Evolutionary conservation across 1,284 basidiomycete species (phyloP).

Genomic region (Sporisorium reilianum): DNA sequence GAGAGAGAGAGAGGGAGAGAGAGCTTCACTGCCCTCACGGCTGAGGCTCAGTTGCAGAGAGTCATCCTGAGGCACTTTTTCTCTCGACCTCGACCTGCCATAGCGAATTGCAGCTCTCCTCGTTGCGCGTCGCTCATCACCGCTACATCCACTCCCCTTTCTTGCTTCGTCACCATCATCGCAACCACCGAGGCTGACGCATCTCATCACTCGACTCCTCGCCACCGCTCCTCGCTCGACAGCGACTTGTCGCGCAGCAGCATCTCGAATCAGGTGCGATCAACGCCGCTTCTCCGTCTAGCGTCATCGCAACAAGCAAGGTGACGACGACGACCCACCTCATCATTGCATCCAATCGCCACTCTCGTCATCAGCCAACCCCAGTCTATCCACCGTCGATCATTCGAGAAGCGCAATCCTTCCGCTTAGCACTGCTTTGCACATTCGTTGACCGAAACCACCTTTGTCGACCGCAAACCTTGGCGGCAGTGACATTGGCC

Average conservation of each 20-base stretch:
- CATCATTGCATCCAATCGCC: neutral
- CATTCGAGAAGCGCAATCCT: neutral
- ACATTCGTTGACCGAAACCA: neutral
- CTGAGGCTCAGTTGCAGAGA: slow-evolving; percentile 9
- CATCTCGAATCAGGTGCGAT: neutral
- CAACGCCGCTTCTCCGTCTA: neutral
- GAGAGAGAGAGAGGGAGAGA: no score
- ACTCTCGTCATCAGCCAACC: no score
- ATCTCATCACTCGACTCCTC: neutral
- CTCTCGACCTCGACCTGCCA: neutral
- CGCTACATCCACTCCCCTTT: neutral
- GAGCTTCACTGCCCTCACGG: no score
- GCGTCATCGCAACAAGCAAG: neutral
- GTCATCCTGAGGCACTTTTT: no score
- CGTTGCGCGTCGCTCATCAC: slow-evolving; percentile 1
- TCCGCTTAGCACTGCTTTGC: neutral
- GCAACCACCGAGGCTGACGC: neutral
- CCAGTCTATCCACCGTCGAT: neutral
- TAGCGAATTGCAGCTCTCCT: neutral
- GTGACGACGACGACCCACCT: neutral
- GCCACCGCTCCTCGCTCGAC: neutral
- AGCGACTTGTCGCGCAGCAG: neutral
- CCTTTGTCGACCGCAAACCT: neutral
- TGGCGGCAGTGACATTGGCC: neutral
- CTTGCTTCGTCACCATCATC: slow-evolving; percentile 11